Percentiles rank a stretch among this genome's conserved stretches.
phyloP scores from a whole-genome alignment of 1,139 yeast species.

The Hanseniaspora uvarum region DNA sequence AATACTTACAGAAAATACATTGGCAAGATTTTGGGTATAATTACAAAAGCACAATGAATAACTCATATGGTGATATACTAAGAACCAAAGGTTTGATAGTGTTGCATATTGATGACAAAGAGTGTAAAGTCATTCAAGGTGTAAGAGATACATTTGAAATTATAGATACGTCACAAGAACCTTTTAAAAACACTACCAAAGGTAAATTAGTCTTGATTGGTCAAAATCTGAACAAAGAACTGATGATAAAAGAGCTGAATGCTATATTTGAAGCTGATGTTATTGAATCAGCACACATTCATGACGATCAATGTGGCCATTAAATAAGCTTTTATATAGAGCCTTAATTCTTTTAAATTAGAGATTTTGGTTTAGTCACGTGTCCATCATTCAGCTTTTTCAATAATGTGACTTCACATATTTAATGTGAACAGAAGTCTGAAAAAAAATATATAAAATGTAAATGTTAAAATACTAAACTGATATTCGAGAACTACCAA shows the following conservation, averaged over 20 bases:
- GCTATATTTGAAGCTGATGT: neutral
- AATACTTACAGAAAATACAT: conserved; percentile 26
- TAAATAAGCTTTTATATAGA: neutral
- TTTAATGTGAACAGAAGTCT: neutral
- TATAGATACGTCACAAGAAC: conserved; percentile 38
- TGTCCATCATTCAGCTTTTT: no score
- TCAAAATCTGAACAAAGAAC: conserved; percentile 40
- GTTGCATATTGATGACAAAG: conserved; percentile 29
- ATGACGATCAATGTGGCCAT: neutral
- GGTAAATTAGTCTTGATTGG: conserved; percentile 78
- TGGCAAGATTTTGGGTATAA: conserved; percentile 31
- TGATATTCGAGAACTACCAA: no score
- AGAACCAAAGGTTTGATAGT: conserved; percentile 62
- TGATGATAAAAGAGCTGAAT: conserved; percentile 23
- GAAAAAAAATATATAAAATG: neutral
- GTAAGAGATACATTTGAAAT: conserved; percentile 87
- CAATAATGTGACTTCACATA: neutral
- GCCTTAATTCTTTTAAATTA: neutral
- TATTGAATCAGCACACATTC: neutral
- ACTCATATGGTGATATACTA: conserved; percentile 50
- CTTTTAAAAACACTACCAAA: conserved; percentile 32
- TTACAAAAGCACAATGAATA: neutral
- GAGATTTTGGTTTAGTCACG: no score
- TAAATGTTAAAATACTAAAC: neutral
- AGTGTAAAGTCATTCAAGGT: conserved; percentile 73